Conservation (phyloP, 1,284 basidiomycete genomes). For the Malassezia dermatis region DNA sequence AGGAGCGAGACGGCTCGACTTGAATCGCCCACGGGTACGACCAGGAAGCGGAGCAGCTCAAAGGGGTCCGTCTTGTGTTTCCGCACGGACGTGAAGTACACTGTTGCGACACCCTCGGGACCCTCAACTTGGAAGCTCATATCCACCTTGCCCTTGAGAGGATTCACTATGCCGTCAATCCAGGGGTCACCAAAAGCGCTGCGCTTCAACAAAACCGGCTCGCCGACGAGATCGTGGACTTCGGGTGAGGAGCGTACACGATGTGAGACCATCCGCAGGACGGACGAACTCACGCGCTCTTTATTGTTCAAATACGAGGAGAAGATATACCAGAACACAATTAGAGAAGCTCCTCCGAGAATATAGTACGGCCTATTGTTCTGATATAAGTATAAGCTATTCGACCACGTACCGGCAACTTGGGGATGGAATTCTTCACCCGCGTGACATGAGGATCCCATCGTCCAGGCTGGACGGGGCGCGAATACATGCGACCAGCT, state of each 20-base stretch:
- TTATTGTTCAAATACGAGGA: slow-evolving; percentile 36
- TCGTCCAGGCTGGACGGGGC: slow-evolving; percentile 6
- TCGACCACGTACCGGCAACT: slow-evolving; percentile 4
- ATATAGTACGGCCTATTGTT: slow-evolving; percentile 13
- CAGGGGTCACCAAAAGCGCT: slow-evolving; percentile 17
- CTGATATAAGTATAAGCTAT: neutral
- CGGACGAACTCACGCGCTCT: slow-evolving; percentile 26
- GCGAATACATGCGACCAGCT: neutral
- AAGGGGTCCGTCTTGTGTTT: slow-evolving; percentile 22
- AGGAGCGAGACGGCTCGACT: slow-evolving; percentile 12
- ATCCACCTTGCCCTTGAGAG: slow-evolving; percentile 37
- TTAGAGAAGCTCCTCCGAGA: slow-evolving; percentile 1
- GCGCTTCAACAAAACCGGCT: slow-evolving; percentile 13
- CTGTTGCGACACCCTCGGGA: slow-evolving; percentile 19
- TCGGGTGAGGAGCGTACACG: slow-evolving; percentile 23
- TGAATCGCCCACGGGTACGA: slow-evolving; percentile 23
- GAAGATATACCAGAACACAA: slow-evolving; percentile 24
- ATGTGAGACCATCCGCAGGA: slow-evolving; percentile 27
- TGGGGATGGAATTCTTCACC: slow-evolving; percentile 11
- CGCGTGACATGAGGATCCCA: slow-evolving; percentile 15
- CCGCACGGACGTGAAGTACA: slow-evolving; percentile 35
- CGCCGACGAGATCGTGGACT: slow-evolving; percentile 19
- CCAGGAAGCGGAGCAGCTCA: slow-evolving; percentile 31
- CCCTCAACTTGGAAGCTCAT: slow-evolving; percentile 28
- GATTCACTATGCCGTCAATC: slow-evolving; percentile 29